These are phyloP conservation scores for Beauveria australis DNA, from an alignment of 2,329 filamentous ascomycete species.

Conservation along the genomic window DNA sequence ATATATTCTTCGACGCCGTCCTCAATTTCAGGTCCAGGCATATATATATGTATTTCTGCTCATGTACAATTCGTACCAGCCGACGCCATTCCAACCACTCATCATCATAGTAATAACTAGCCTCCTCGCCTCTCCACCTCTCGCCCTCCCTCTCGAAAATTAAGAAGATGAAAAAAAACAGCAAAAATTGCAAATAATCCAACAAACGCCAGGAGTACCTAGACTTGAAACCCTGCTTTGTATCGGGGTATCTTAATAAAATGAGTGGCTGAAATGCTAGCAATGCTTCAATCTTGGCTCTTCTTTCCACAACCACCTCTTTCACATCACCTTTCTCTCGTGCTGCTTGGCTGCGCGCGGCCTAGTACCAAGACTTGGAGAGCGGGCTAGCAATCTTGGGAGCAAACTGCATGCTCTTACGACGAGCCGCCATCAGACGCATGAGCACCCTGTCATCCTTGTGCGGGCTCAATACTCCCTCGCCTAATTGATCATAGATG, in stretches of 20 bases:
- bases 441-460: conserved; percentile 51
- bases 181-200: not conserved
- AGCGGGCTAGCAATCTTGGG: conserved; percentile 69
- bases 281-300: not conserved
- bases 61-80: conserved; percentile 2
- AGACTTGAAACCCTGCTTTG: not conserved
- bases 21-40: not conserved
- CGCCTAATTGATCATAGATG: conserved; percentile 30
- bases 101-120: not conserved
- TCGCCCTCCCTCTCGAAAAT: not conserved
- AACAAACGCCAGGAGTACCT: conserved; percentile 4
- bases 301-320: not conserved
- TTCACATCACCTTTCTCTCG: not conserved
- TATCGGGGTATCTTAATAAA: conserved; percentile 1
- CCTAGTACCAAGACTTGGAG: conserved; percentile 41
- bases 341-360: not conserved
- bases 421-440: conserved; percentile 60
- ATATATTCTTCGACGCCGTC: not conserved
- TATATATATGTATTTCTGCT: not conserved
- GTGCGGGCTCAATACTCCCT: conserved; percentile 37
- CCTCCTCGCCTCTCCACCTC: not conserved
- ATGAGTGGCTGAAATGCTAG: conserved; percentile 9
- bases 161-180: not conserved
- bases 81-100: not conserved
- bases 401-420: conserved; percentile 71